Percentiles rank a stretch among this genome's conserved stretches.
These are phyloP conservation scores for Colletotrichum lentis DNA, from an alignment of 2,329 filamentous ascomycete species.

Conservation along the genomic window DNA sequence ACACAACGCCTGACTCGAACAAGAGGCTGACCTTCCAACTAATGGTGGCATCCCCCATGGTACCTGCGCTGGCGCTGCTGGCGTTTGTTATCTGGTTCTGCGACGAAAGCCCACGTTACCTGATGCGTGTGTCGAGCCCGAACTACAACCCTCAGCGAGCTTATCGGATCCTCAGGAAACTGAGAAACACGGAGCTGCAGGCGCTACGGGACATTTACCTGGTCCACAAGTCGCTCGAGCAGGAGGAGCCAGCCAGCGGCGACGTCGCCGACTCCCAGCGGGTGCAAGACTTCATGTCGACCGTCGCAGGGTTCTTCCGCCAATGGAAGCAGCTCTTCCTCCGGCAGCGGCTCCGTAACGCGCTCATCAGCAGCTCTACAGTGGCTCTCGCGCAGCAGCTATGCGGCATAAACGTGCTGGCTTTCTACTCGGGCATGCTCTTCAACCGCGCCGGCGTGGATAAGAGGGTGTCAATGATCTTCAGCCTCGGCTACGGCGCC, in stretches of 20 bases:
- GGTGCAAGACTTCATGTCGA: slow-evolving; percentile 17
- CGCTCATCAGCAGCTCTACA: slow-evolving; percentile 45
- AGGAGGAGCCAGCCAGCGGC: slow-evolving; percentile 37
- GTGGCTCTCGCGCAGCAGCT: slow-evolving; percentile 47
- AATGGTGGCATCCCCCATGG: slow-evolving; percentile 49
- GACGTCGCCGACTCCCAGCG: not conserved
- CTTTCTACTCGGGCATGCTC: slow-evolving; percentile 53
- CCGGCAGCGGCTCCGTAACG: slow-evolving; percentile 45
- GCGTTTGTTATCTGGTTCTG: slow-evolving; percentile 48
- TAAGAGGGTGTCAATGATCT: slow-evolving; percentile 43
- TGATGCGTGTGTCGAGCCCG: slow-evolving; percentile 48
- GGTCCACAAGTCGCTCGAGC: slow-evolving; percentile 47
- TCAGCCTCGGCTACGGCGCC: slow-evolving; percentile 49
- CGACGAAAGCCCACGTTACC: slow-evolving; percentile 52
- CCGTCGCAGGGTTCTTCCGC: slow-evolving; percentile 43
- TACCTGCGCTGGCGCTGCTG: slow-evolving; percentile 48
- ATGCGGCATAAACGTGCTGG: slow-evolving; percentile 52
- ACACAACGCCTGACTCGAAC: slow-evolving; percentile 20
- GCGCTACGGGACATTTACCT: slow-evolving; percentile 53
- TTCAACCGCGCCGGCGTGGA: slow-evolving; percentile 41
- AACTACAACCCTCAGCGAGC: slow-evolving; percentile 48
- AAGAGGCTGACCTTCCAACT: slow-evolving; percentile 41
- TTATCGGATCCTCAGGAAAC: slow-evolving; percentile 45
- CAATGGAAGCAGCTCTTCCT: slow-evolving; percentile 45
- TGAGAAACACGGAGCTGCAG: slow-evolving; percentile 53